phyloP scores from a whole-genome alignment of 208 protist species.

The Crithidia expoeki region DNA sequence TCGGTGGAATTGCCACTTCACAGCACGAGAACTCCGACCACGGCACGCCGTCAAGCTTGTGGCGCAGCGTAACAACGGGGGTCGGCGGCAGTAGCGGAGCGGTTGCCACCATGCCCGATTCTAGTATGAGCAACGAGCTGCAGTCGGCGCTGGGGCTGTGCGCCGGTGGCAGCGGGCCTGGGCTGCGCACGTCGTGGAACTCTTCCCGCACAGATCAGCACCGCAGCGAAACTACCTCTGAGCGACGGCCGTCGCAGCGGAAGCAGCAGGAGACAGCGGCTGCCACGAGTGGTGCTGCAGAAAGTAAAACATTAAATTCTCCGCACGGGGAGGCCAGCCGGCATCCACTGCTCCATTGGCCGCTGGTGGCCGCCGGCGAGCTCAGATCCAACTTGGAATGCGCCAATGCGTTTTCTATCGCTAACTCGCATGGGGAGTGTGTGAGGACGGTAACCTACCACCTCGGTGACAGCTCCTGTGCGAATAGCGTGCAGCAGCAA shows the following conservation, averaged over 20 bases:
- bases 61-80: conserved; percentile 13
- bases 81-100: no score
- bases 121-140: conserved; percentile 5
- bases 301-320: neutral
- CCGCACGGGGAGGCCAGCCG: neutral
- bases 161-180: neutral
- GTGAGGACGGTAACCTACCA: neutral
- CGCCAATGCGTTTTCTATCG: neutral
- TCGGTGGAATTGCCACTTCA: neutral
- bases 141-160: neutral
- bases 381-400: neutral
- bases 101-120: no score
- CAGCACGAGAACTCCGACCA: conserved; percentile 2
- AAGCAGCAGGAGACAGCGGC: neutral
- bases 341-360: conserved; percentile 8
- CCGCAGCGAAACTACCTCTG: neutral
- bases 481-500: neutral
- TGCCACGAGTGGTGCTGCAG: neutral
- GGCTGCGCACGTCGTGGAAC: neutral
- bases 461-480: neutral
- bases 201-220: neutral
- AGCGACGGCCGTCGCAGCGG: neutral
- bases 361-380: neutral
- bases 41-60: conserved; percentile 2
- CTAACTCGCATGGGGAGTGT: neutral